These are phyloP conservation scores for Leishmania braziliensis DNA, from an alignment of 208 protist genomes.

Conservation along the genomic window DNA sequence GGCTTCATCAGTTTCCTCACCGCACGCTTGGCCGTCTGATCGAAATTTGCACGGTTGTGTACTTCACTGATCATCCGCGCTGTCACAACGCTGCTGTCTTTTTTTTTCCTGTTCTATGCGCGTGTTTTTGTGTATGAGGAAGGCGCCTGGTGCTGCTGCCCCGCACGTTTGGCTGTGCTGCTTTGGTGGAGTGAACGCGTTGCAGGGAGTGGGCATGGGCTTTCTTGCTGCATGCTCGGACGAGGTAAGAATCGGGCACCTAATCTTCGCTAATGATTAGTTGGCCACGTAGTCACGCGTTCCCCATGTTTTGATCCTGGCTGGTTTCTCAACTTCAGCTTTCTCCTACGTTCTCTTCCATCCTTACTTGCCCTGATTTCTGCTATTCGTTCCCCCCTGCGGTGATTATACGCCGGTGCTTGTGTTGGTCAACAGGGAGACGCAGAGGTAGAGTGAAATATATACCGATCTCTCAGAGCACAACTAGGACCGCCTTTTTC, in stretches of 20 bases:
- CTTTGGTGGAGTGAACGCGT: background rate
- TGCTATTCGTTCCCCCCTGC: background rate
- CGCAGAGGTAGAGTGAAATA: background rate
- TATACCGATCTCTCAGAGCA: background rate
- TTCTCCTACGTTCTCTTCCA: background rate
- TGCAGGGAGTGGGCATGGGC: background rate
- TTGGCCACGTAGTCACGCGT: background rate
- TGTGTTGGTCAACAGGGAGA: background rate
- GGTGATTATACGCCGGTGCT: background rate
- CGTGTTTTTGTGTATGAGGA: background rate
- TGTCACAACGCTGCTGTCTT: background rate
- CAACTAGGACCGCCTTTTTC: background rate
- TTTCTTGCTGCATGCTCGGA: background rate
- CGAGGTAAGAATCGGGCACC: background rate
- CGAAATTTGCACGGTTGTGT: background rate
- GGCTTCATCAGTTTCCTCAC: no score
- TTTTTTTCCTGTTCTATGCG: background rate
- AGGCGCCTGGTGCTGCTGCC: background rate
- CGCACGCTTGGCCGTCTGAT: no score
- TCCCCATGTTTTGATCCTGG: background rate
- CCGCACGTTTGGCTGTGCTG: background rate
- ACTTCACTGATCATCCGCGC: background rate
- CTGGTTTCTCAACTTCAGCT: background rate
- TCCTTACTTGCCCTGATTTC: background rate
- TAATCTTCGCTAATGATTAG: background rate